These are phyloP conservation scores for Globisporangium ultimum DNA, from an alignment of 352 stramenopile genomes.

Conservation along the genomic window DNA sequence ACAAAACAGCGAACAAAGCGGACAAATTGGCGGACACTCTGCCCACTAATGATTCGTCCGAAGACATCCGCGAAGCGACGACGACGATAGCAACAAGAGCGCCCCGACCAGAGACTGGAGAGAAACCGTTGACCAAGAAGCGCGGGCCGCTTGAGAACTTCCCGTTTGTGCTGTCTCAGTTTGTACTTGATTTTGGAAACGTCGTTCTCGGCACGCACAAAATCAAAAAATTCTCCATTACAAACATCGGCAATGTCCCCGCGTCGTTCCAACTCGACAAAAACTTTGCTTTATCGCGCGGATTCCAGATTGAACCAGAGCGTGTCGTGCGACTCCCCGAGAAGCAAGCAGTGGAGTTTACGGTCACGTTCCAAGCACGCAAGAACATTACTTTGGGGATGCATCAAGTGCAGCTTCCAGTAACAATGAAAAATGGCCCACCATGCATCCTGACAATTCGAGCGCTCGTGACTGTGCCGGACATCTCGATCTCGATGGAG, in stretches of 20 bases:
- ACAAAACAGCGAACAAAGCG: background rate
- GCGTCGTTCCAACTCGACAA: constrained; percentile 92
- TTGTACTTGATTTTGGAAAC: constrained; percentile 93
- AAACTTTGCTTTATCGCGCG: constrained; percentile 76
- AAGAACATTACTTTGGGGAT: constrained; percentile 83
- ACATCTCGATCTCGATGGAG: constrained; percentile 82
- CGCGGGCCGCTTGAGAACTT: constrained; percentile 26
- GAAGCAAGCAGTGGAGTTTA: constrained; percentile 86
- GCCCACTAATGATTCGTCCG: constrained; percentile 1
- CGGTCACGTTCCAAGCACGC: constrained; percentile 87
- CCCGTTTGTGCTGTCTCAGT: constrained; percentile 86
- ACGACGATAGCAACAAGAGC: background rate
- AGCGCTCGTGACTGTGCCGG: constrained; percentile 89
- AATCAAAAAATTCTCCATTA: constrained; percentile 91
- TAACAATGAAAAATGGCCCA: constrained; percentile 90
- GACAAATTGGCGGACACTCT: background rate
- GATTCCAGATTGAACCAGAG: constrained; percentile 93
- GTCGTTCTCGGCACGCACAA: constrained; percentile 90
- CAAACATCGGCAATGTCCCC: constrained; percentile 86
- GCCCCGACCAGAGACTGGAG: constrained; percentile 1
- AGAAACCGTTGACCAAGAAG: constrained; percentile 24
- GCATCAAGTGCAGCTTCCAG: constrained; percentile 77
- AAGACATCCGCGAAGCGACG: constrained; percentile 4
- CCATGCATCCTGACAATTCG: constrained; percentile 81
- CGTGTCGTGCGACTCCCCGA: constrained; percentile 91